Percentiles rank a stretch among this genome's conserved stretches.
Evolutionary conservation across 495 filamentous ascomycete genomes (phyloP).

Genomic region (Aspergillus asperescens): DNA sequence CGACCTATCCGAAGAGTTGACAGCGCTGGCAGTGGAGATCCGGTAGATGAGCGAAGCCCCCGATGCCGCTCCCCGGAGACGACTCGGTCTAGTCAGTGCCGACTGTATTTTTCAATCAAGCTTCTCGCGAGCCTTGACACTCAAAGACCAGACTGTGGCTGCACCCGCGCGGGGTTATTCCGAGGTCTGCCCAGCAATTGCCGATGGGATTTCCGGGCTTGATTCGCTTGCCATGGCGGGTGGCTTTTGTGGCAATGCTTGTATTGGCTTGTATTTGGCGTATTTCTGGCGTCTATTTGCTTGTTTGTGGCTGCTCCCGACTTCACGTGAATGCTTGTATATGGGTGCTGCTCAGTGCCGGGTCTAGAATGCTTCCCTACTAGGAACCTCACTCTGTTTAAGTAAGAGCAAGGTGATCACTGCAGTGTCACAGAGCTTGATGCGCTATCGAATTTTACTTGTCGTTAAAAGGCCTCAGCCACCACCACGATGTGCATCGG

Average conservation of each 20-base stretch:
- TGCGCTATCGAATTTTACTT: no score
- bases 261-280: not conserved
- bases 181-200: conserved; percentile 1
- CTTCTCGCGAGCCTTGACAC: not conserved
- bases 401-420: no score
- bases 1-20: not conserved
- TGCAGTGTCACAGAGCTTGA: no score
- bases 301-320: not conserved
- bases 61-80: not conserved
- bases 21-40: not conserved
- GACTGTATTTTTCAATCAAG: not conserved
- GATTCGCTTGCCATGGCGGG: not conserved
- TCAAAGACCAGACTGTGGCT: not conserved
- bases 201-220: not conserved
- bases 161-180: not conserved
- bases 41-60: not conserved
- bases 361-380: no score
- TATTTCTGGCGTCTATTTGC: no score
- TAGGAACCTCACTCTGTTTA: no score
- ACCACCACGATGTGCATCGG: no score
- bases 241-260: not conserved
- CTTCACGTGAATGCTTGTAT: not conserved
- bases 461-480: no score
- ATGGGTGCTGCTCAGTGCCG: no score
- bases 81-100: not conserved